Percentiles rank a stretch among this genome's conserved stretches.
Evolutionary conservation across 345 rosid genomes (phyloP).

Genomic region (Iberis pinnata): DNA sequence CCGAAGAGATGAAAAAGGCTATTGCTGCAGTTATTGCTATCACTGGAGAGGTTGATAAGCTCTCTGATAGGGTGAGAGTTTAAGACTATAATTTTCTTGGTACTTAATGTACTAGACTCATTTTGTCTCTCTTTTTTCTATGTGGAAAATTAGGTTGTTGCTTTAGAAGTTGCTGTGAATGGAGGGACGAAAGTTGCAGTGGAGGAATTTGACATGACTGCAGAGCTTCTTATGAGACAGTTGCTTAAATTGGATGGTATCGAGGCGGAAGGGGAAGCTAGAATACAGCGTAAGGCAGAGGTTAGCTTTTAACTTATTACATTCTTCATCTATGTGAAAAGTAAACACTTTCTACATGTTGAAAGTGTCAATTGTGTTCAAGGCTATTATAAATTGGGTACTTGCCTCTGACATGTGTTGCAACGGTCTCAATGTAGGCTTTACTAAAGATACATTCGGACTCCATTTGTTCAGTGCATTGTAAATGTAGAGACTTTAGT

Average conservation of each 20-base stretch:
- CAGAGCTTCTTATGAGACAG: constrained; percentile 86
- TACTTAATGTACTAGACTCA: neutral
- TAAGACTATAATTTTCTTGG: neutral
- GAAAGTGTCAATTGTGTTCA: neutral
- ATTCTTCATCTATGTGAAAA: neutral
- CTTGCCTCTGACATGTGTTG: neutral
- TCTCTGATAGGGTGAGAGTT: constrained; percentile 60
- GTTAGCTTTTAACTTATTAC: constrained; percentile 32
- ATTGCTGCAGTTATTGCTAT: constrained; percentile 46
- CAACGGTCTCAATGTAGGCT: neutral
- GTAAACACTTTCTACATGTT: neutral
- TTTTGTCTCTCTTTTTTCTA: neutral
- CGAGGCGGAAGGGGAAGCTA: constrained; percentile 84
- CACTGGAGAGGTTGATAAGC: constrained; percentile 57
- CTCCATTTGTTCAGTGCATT: neutral
- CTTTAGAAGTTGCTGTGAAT: constrained; percentile 56
- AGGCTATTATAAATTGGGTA: constrained; percentile 2
- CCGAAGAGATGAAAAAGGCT: constrained; percentile 41
- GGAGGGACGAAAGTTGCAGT: constrained; percentile 51
- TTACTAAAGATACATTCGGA: neutral
- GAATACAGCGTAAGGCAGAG: constrained; percentile 76
- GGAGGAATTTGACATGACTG: constrained; percentile 51
- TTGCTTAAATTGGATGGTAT: constrained; percentile 73
- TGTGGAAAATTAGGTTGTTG: constrained; percentile 58
- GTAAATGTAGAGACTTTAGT: neutral